Evolutionary conservation across 306 rosid genomes (phyloP).

Genomic region (Cucurbita argyrosperma): DNA sequence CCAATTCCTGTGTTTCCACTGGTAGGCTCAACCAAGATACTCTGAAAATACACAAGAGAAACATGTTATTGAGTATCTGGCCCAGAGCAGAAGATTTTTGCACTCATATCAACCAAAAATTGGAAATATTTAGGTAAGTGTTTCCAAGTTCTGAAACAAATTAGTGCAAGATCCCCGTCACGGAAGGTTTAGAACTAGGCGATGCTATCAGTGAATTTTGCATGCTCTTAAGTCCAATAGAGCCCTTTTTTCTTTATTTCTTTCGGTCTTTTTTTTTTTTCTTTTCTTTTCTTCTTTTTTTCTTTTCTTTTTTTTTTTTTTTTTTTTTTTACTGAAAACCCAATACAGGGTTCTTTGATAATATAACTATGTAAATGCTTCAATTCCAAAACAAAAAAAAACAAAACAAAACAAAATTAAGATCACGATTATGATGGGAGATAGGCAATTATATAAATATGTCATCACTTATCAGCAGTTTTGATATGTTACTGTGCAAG

Average conservation of each 20-base stretch:
- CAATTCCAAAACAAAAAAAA: background rate
- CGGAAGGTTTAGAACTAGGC: background rate
- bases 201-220: background rate
- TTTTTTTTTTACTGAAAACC: too few relatives aligned
- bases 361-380: background rate
- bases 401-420: background rate
- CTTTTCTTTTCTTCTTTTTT: too few relatives aligned
- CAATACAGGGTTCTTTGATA: background rate
- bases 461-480: background rate
- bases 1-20: slow-evolving; percentile 99
- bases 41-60: slow-evolving; percentile 29
- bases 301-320: too few relatives aligned
- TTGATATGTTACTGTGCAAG: background rate
- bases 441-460: background rate
- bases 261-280: too few relatives aligned
- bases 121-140: background rate
- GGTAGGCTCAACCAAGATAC: slow-evolving; percentile 89
- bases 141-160: background rate
- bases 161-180: background rate
- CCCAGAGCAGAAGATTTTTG: background rate
- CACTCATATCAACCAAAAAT: background rate
- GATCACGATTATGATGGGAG: background rate
- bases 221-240: background rate
- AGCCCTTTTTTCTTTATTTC: too few relatives aligned
- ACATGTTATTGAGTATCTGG: background rate